Conservation (phyloP, 2,329 filamentous ascomycete species). For the Chlorencoelia australis region DNA sequence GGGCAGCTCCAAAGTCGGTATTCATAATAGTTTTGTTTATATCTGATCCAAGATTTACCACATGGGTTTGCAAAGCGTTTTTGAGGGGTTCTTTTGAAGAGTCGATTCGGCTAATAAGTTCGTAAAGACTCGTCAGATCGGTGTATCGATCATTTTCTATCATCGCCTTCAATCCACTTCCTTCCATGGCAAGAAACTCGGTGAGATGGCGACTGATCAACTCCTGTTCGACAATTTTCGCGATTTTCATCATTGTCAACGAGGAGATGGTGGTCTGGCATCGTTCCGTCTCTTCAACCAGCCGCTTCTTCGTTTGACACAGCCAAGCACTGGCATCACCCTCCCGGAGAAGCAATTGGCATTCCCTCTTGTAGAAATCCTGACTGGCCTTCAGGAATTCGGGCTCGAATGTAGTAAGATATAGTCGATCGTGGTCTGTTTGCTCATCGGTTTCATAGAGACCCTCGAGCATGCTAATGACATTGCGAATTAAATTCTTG, state of each 20-base stretch:
- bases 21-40: conserved; percentile 62
- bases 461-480: conserved; percentile 79
- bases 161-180: conserved; percentile 79
- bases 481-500: conserved; percentile 69
- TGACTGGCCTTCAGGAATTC: conserved; percentile 63
- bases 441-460: conserved; percentile 77
- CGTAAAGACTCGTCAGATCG: conserved; percentile 73
- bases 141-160: conserved; percentile 76
- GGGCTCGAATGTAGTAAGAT: conserved; percentile 73
- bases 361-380: conserved; percentile 68
- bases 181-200: conserved; percentile 76
- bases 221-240: conserved; percentile 67
- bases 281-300: conserved; percentile 72
- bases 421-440: conserved; percentile 69
- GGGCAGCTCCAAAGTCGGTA: conserved; percentile 41
- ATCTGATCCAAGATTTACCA: conserved; percentile 70
- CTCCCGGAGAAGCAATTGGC: conserved; percentile 61
- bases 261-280: conserved; percentile 73
- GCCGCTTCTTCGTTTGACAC: conserved; percentile 59
- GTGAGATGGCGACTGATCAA: conserved; percentile 68
- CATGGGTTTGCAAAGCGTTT: conserved; percentile 59
- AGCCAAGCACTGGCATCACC: conserved; percentile 78
- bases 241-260: conserved; percentile 63
- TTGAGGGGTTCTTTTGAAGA: conserved; percentile 60
- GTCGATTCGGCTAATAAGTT: conserved; percentile 70